These are phyloP conservation scores for Kazachstania sp. DNA, from an alignment of 1,139 yeast species.

Conservation along the genomic window DNA sequence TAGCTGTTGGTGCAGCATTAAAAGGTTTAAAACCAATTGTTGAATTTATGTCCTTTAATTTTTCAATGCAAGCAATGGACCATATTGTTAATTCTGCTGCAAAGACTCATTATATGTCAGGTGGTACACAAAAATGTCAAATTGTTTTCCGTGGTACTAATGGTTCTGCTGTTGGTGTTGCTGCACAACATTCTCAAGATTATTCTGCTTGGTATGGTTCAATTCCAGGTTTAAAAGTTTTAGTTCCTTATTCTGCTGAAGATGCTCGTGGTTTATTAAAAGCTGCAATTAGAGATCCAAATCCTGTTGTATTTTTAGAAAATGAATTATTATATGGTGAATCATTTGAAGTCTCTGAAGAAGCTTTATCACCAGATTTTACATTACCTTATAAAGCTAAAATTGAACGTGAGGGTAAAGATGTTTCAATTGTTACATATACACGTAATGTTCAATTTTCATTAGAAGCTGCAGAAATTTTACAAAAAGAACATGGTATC, in stretches of 20 bases:
- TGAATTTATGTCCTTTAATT: conserved; percentile 98
- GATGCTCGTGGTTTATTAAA: conserved; percentile 94
- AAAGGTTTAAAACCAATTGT: conserved; percentile 95
- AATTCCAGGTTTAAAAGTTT: conserved; percentile 94
- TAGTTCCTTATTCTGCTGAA: conserved; percentile 92
- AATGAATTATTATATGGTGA: conserved; percentile 94
- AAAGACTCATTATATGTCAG: conserved; percentile 97
- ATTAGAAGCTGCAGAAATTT: conserved; percentile 79
- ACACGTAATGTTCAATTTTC: conserved; percentile 83
- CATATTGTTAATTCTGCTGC: conserved; percentile 98
- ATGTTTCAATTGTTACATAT: conserved; percentile 83
- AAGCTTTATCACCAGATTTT: conserved; percentile 79
- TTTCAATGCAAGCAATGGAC: conserved; percentile 99
- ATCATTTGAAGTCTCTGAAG: conserved; percentile 81
- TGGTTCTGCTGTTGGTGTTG: conserved; percentile 99
- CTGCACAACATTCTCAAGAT: conserved; percentile 98
- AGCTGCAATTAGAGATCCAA: conserved; percentile 97
- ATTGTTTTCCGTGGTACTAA: conserved; percentile 98
- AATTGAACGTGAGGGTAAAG: conserved; percentile 87
- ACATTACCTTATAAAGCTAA: conserved; percentile 91
- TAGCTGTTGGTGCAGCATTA: conserved; percentile 95
- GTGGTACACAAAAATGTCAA: conserved; percentile 96
- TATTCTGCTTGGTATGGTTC: conserved; percentile 97
- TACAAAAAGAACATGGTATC: conserved; percentile 78
- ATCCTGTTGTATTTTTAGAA: conserved; percentile 93